Conservation (phyloP, 352 stramenopile species). For the Pythium diclinum region DNA sequence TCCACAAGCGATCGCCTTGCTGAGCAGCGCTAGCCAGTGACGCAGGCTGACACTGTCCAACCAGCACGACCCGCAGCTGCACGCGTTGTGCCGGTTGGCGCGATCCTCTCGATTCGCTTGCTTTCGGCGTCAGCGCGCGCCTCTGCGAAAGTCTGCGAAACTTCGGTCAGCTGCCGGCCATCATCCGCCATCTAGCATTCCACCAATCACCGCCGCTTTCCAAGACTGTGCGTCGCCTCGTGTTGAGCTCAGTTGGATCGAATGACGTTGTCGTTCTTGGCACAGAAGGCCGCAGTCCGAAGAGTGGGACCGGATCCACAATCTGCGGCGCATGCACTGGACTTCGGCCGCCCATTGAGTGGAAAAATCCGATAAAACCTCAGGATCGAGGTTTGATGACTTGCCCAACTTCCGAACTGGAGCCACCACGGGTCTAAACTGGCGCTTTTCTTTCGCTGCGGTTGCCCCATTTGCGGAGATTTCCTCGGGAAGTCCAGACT, state of each 20-base stretch:
- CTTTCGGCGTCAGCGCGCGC: not conserved
- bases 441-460: slow-evolving; percentile 5
- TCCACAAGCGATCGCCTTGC: not conserved
- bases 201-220: slow-evolving; percentile 4
- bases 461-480: slow-evolving; percentile 1
- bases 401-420: not conserved
- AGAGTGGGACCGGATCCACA: not conserved
- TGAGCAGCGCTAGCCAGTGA: not conserved
- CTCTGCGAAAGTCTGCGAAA: slow-evolving; percentile 3
- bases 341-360: not conserved
- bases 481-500: not conserved
- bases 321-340: not conserved
- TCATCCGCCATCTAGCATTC: slow-evolving; percentile 1
- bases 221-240: not conserved
- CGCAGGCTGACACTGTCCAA: not conserved
- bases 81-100: not conserved
- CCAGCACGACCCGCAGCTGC: not conserved
- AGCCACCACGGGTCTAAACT: not conserved
- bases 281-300: slow-evolving; percentile 2
- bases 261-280: slow-evolving; percentile 3
- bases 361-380: not conserved
- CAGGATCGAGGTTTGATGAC: not conserved
- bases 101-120: not conserved
- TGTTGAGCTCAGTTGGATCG: not conserved
- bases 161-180: not conserved